These are phyloP conservation scores for Hordeum pubiflorum DNA, from an alignment of 202 grass and related monocot species.

Conservation along the genomic window DNA sequence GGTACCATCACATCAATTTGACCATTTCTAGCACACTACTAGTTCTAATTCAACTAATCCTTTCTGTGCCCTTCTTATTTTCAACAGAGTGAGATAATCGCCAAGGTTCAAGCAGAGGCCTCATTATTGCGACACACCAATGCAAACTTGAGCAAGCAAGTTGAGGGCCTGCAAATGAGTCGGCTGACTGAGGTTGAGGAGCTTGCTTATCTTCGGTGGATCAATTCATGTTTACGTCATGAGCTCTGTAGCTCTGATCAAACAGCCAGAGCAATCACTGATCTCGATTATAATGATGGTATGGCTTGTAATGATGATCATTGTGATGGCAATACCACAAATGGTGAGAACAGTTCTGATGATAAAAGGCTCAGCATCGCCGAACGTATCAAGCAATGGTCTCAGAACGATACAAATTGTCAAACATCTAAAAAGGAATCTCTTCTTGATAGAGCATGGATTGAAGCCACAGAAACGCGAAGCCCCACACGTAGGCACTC, in stretches of 20 bases:
- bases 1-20: slow-evolving; percentile 46
- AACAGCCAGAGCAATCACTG: slow-evolving; percentile 35
- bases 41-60: slow-evolving; percentile 16
- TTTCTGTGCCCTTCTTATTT: background rate
- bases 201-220: slow-evolving; percentile 96
- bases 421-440: slow-evolving; percentile 46
- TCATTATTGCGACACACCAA: slow-evolving; percentile 78
- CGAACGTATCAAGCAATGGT: slow-evolving; percentile 58
- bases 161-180: slow-evolving; percentile 93
- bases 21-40: slow-evolving; percentile 8
- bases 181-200: slow-evolving; percentile 93
- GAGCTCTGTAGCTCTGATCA: slow-evolving; percentile 86
- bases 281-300: slow-evolving; percentile 25
- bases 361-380: slow-evolving; percentile 43
- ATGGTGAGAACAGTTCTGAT: slow-evolving; percentile 29
- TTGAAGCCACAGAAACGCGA: slow-evolving; percentile 49
- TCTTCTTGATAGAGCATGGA: slow-evolving; percentile 72
- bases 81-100: slow-evolving; percentile 75
- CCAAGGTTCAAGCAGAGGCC: slow-evolving; percentile 91
- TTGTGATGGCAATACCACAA: background rate
- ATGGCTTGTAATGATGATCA: slow-evolving; percentile 29
- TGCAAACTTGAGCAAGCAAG: slow-evolving; percentile 87
- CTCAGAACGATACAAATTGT: slow-evolving; percentile 44
- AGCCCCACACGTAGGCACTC: slow-evolving; percentile 78
- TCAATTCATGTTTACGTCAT: slow-evolving; percentile 95